Evolutionary conservation across 1,284 basidiomycete species (phyloP), one percentile per base, ranked within the genome.

Genomic region (Cutaneotrichosporon sp.): DNA sequence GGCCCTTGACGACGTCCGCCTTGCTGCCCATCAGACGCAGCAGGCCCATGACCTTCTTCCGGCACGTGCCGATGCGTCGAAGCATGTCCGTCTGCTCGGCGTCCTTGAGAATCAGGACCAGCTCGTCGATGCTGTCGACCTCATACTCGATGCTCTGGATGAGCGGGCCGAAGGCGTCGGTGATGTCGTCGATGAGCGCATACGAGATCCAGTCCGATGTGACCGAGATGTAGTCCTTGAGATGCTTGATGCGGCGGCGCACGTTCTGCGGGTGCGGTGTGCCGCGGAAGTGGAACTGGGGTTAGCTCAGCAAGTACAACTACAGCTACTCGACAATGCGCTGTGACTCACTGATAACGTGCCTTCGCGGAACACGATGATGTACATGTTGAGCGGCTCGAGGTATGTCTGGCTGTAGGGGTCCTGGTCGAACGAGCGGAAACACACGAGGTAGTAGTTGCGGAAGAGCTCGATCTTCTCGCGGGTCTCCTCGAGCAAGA

Each of bases 121-220:
- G 85, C 82, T 99, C 97, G 74, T 99, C 97, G 69, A 99, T 99
- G 63, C 89, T 92, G 81, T 99, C 97, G 80, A 99, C 97, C 81
- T 99, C 97, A 74, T 98, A 99, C 79, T 99, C 97, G 79, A 99
- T 99, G 73, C 89, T 88, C 79, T 98, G 97, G 72, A 99, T 99
- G 58, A 99, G 85, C 16, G 97, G 97, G 1, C 95, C 97, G 79
- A 99, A 99, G 4, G 95, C 95, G 79, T 99, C 97, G 59, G 97
- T 99, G 75, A 99, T 99, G 81, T 99, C 97, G 81, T 99, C 97
- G 75, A 99, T 99, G 63, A 99, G 87, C 18, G 97, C 97, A 73
- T 99, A 99, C 14, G 95, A 98, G 71, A 99, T 99, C 97, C 97
- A 99, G 81, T 99, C 97, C 4, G 94, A 97, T 0, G 97, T 98